Evolutionary conservation across 2,329 filamentous ascomycete species (phyloP).

Genomic region (Fusarium scirpi): DNA sequence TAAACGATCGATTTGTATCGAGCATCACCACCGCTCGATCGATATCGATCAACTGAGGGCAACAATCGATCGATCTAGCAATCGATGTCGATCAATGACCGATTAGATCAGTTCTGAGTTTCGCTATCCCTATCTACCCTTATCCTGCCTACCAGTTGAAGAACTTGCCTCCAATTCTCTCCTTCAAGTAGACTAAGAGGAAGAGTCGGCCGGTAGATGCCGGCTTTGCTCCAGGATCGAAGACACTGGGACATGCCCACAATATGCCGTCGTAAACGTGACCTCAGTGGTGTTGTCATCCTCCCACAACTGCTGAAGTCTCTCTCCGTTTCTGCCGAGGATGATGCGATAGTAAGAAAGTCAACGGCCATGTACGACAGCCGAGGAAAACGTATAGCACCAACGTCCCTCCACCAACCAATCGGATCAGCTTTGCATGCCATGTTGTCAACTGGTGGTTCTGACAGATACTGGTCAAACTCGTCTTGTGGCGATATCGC

Average conservation of each 20-base stretch:
- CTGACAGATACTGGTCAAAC: background rate
- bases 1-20: too few relatives aligned
- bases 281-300: background rate
- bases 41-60: too few relatives aligned
- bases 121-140: background rate
- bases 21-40: too few relatives aligned
- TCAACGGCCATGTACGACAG: background rate
- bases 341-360: background rate
- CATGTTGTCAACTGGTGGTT: background rate
- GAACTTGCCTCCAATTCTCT: background rate
- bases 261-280: background rate
- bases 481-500: background rate
- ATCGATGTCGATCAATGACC: too few relatives aligned
- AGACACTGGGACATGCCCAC: background rate
- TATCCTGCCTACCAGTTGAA: background rate
- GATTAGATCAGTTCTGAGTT: background rate
- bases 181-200: conserved; percentile 1
- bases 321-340: background rate
- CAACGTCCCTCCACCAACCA: background rate
- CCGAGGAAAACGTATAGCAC: background rate
- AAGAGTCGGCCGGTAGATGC: background rate
- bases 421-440: background rate
- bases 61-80: background rate
- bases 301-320: conserved; percentile 4
- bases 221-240: background rate